phyloP scores from a whole-genome alignment of 2,329 filamentous ascomycete genomes.

The Ophiostoma triangulosporum region DNA sequence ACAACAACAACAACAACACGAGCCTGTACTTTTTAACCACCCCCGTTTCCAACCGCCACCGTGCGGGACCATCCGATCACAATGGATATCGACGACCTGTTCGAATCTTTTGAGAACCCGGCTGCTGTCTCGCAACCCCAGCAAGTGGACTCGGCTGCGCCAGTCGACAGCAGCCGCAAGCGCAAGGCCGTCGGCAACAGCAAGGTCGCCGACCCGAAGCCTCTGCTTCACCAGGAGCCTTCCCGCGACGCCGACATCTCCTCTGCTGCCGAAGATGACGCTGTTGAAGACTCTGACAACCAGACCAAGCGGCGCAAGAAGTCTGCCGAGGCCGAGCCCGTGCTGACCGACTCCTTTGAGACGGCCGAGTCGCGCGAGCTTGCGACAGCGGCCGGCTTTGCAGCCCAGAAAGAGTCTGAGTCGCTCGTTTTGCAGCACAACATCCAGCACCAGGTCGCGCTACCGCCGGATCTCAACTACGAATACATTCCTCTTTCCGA shows the following conservation, averaged over 20 bases:
- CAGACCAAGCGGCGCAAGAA: conserved; percentile 51
- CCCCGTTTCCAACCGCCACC: background rate
- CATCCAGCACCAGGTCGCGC: conserved; percentile 92
- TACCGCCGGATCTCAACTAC: conserved; percentile 88
- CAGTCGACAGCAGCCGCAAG: conserved; percentile 57
- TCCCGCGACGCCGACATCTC: conserved; percentile 22
- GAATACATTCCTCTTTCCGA: conserved; percentile 89
- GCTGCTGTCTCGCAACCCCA: conserved; percentile 28
- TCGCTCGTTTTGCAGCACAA: conserved; percentile 85
- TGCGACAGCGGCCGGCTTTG: conserved; percentile 59
- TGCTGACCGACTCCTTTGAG: conserved; percentile 87
- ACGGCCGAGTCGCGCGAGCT: conserved; percentile 90
- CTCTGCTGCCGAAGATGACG: conserved; percentile 19
- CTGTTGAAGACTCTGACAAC: conserved; percentile 25
- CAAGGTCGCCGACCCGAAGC: conserved; percentile 11
- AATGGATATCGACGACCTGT: conserved; percentile 58
- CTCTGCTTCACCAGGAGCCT: conserved; percentile 18
- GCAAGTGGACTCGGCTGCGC: conserved; percentile 24
- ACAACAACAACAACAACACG: background rate
- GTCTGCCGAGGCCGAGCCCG: conserved; percentile 49
- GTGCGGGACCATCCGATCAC: background rate
- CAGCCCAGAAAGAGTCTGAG: conserved; percentile 46
- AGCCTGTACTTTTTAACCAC: background rate
- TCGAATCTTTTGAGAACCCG: conserved; percentile 66
- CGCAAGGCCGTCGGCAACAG: conserved; percentile 51